Conservation (phyloP, 306 rosid species). For the Cucurbita moschata region DNA sequence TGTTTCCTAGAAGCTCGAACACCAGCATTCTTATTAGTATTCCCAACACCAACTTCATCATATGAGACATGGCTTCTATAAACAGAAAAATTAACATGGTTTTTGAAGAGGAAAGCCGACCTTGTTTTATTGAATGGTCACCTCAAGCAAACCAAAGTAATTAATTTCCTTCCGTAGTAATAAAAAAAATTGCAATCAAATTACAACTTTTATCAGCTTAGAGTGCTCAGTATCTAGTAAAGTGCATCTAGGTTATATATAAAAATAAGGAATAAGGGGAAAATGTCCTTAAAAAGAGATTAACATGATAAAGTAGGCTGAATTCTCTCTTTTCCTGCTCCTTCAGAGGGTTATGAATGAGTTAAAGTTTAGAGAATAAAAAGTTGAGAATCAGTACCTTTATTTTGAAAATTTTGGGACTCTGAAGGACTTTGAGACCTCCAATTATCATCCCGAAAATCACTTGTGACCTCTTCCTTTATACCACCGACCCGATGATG, state of each 20-base stretch:
- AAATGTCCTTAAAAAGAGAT: not conserved
- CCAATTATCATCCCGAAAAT: conserved; percentile 27
- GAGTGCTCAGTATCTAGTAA: not conserved
- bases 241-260: not conserved
- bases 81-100: not conserved
- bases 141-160: not conserved
- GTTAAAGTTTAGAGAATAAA: not conserved
- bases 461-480: conserved; percentile 15
- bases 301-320: not conserved
- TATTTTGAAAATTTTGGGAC: conserved; percentile 22
- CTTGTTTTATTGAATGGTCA: not conserved
- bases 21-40: not conserved
- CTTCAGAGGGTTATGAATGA: not conserved
- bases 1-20: not conserved
- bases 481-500: conserved; percentile 10
- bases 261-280: not conserved
- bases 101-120: not conserved
- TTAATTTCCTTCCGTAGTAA: not conserved
- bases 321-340: not conserved
- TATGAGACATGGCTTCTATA: not conserved
- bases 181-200: not conserved
- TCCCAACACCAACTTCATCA: not conserved
- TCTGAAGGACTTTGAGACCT: conserved; percentile 28
- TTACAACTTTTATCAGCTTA: not conserved
- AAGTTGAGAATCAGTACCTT: conserved; percentile 28